Percentiles rank a stretch among this genome's conserved stretches.
Conservation (phyloP, 495 filamentous ascomycete genomes). For the Ramalina intermedia region DNA sequence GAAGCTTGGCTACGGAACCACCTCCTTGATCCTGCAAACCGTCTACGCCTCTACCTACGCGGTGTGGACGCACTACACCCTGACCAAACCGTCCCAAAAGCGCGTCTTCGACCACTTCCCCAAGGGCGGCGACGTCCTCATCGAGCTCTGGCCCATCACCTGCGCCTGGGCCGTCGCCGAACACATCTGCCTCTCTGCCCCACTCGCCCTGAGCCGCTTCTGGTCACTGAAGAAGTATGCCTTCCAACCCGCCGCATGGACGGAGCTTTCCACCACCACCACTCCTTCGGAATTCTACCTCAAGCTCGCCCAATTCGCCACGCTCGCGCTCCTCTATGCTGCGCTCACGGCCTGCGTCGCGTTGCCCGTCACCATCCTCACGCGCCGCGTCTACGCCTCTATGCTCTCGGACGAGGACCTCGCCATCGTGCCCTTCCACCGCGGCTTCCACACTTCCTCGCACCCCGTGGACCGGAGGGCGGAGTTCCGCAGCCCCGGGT, state of each 20-base stretch:
- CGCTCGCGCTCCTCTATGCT: constrained; percentile 9
- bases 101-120: constrained; percentile 12
- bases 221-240: constrained; percentile 10
- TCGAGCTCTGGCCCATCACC: constrained; percentile 13
- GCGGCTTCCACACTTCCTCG: neutral
- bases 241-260: constrained; percentile 10
- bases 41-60: constrained; percentile 11
- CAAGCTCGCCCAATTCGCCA: constrained; percentile 6
- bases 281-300: neutral
- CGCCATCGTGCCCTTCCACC: constrained; percentile 14
- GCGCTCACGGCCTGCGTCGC: constrained; percentile 5
- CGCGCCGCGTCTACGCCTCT: constrained; percentile 12
- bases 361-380: constrained; percentile 8
- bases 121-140: constrained; percentile 10
- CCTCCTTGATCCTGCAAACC: constrained; percentile 10
- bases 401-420: constrained; percentile 15
- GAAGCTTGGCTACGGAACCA: constrained; percentile 14
- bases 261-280: neutral
- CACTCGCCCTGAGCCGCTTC: constrained; percentile 10
- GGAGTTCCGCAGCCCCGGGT: constrained; percentile 7
- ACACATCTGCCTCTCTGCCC: constrained; percentile 9
- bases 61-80: constrained; percentile 14
- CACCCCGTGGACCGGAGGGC: neutral
- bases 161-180: constrained; percentile 7
- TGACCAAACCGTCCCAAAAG: constrained; percentile 11